Evolutionary conservation across 768 basidiomycete genomes (phyloP).

Genomic region (Phallus indusiatus): DNA sequence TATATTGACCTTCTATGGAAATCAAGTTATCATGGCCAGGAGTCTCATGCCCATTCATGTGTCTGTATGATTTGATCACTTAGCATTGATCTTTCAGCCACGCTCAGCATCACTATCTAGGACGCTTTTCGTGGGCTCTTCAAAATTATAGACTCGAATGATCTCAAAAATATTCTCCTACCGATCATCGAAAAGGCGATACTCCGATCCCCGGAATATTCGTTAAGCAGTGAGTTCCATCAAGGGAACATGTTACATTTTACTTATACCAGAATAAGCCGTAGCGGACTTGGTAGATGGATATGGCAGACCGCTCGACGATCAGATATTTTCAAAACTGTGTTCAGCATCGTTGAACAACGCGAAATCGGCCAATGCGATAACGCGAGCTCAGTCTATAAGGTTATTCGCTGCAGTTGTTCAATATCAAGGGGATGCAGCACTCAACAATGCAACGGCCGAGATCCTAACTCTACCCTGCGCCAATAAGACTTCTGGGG

Average conservation of each 20-base stretch:
- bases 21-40: constrained; percentile 59
- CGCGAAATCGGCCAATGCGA: constrained; percentile 63
- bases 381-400: constrained; percentile 47
- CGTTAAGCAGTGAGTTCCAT: constrained; percentile 45
- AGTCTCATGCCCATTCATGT: constrained; percentile 47
- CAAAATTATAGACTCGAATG: constrained; percentile 37
- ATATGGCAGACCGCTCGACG: constrained; percentile 41
- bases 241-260: neutral
- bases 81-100: neutral
- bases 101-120: constrained; percentile 23
- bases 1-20: constrained; percentile 51
- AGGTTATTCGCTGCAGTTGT: constrained; percentile 45
- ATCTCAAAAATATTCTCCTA: constrained; percentile 45
- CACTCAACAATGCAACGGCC: constrained; percentile 34
- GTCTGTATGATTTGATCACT: constrained; percentile 32
- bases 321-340: constrained; percentile 41
- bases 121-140: constrained; percentile 56
- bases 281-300: constrained; percentile 48
- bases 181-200: constrained; percentile 75
- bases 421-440: constrained; percentile 26
- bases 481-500: constrained; percentile 75
- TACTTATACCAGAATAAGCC: constrained; percentile 26
- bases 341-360: constrained; percentile 53
- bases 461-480: constrained; percentile 72
- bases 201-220: constrained; percentile 71